Conservation (phyloP, 306 rosid species). For the Citrullus colocynthis region DNA sequence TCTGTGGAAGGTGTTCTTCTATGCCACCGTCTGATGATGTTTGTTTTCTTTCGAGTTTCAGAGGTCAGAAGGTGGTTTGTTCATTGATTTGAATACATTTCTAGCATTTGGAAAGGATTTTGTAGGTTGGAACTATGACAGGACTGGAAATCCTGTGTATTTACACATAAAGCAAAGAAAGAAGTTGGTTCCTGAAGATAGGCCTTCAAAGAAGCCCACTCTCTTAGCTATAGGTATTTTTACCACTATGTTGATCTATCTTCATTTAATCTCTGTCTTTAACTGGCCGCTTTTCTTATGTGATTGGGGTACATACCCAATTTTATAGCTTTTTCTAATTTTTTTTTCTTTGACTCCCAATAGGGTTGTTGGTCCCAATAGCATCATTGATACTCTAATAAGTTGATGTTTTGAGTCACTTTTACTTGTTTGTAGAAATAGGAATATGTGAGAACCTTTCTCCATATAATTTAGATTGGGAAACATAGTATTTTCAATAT, state of each 20-base stretch:
- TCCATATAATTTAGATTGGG: background rate
- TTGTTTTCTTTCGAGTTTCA: slow-evolving; percentile 25
- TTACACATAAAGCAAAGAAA: slow-evolving; percentile 62
- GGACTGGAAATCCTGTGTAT: slow-evolving; percentile 83
- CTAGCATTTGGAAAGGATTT: slow-evolving; percentile 82
- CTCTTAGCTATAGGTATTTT: slow-evolving; percentile 66
- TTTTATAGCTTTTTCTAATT: background rate
- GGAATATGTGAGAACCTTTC: background rate
- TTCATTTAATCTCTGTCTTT: background rate
- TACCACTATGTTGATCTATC: background rate
- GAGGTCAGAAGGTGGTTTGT: slow-evolving; percentile 87
- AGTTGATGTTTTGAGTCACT: background rate
- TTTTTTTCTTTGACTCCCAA: background rate
- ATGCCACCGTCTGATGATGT: background rate
- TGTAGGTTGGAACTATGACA: slow-evolving; percentile 71
- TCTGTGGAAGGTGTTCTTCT: background rate
- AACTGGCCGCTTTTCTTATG: background rate
- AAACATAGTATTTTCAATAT: background rate
- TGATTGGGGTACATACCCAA: background rate
- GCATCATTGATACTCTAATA: background rate
- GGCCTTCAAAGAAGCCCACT: slow-evolving; percentile 85
- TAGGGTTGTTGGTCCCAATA: background rate
- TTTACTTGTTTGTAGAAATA: background rate
- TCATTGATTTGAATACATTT: slow-evolving; percentile 62
- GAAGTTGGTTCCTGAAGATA: slow-evolving; percentile 67